These are phyloP conservation scores for Hymenoscyphus infarciens DNA, from an alignment of 2,329 filamentous ascomycete genomes.

Conservation along the genomic window DNA sequence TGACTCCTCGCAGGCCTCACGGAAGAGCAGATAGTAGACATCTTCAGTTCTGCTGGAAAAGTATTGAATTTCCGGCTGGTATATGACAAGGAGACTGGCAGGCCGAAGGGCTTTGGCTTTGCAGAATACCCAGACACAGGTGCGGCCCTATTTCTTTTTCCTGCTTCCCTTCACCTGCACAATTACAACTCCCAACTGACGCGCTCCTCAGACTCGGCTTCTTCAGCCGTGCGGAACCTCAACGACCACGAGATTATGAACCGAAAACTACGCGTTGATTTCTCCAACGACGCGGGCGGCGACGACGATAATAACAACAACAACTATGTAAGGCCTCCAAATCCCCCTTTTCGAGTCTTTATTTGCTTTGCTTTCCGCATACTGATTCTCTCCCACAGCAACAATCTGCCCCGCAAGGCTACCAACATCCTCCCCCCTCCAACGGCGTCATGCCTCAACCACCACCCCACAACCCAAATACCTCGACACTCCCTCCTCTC, in stretches of 20 bases:
- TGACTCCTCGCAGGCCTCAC: constrained; percentile 66
- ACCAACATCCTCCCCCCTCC: constrained; percentile 34
- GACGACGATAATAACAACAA: constrained; percentile 50
- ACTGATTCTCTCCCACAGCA: constrained; percentile 6
- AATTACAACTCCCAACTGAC: constrained; percentile 10
- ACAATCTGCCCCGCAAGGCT: constrained; percentile 35
- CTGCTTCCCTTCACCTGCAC: constrained; percentile 9
- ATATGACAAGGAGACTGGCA: constrained; percentile 91
- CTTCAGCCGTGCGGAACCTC: constrained; percentile 89
- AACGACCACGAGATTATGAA: constrained; percentile 96
- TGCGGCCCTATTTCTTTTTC: constrained; percentile 35
- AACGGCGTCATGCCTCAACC: constrained; percentile 37
- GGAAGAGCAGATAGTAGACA: constrained; percentile 93
- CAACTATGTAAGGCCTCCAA: background rate
- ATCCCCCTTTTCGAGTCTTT: background rate
- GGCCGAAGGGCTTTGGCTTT: constrained; percentile 95
- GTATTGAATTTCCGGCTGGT: constrained; percentile 91
- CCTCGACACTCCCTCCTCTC: constrained; percentile 67
- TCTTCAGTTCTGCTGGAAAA: constrained; percentile 84
- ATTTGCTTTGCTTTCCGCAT: background rate
- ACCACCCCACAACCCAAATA: constrained; percentile 35
- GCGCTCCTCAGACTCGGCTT: constrained; percentile 64
- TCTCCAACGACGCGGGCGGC: constrained; percentile 75
- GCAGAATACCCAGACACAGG: constrained; percentile 93
- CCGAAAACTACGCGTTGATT: constrained; percentile 90